Evolutionary conservation across 1,284 basidiomycete species (phyloP), one percentile per base, ranked within the genome.

Genomic region (Stereum hirsutum): DNA sequence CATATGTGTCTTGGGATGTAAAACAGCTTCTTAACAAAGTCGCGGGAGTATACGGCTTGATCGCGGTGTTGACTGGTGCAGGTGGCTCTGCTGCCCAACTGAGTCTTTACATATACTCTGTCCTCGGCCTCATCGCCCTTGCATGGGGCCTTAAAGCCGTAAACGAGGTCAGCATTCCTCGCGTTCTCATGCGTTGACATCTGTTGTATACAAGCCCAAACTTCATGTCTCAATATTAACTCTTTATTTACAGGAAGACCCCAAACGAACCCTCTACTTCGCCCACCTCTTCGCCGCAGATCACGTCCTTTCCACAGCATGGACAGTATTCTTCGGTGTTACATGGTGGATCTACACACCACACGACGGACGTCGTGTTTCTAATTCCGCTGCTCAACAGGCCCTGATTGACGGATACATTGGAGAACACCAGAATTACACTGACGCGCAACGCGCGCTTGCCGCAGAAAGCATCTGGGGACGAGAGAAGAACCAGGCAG

Each of bases 21-120:
- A 47, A 26, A 51, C 26, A 92, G 89, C 70, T 96, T 42, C 75
- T 99, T 54, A 98, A 99, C 76, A 99, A 99, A 68, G 94, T 94
- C 42, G 95, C 95, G 12, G 95, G 95, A 45, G 78, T 98, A 14
- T 99, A 97, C 60, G 95, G 95, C 42, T 78, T 99, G 50, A 83
- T 99, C 41, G 92, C 93, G 12, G 75, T 95, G 49, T 70, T 95
- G 52, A 86, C 82, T 2, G 84, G 89, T 36, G 78, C 81, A 40
- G 90, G 89, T 30, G 92, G 91, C 19, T 85, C 89, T 6, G 84
- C 93, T 52, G 80, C 88, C 1, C 95, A 99, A 65, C 72, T 97
- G 46, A 85, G 80, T 61, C 75, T 93, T 57, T 99, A 99, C 63
- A 71, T 93, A 30, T 99, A 99, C 68, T 96, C 91, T 10, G 81